Base-by-base conservation (phyloP, 768 basidiomycete species). In the Boletellus ananiceps region DNA sequence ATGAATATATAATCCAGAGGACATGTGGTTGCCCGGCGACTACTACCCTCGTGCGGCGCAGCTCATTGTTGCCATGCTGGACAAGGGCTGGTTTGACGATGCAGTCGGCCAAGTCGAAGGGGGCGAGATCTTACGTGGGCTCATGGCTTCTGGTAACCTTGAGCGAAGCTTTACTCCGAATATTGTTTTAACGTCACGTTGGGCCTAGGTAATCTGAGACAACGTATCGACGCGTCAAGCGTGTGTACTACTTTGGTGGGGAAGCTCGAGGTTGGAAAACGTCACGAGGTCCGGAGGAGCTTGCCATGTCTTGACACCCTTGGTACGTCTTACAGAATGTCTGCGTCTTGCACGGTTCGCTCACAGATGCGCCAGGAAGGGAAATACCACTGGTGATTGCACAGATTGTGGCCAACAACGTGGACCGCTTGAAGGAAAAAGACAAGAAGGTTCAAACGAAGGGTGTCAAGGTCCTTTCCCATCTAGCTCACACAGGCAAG, bases 251-350 rank as follows among this genome's bases (percentile, higher is more conserved):
- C 63, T 16, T 31, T 62, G 9, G 32, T 40, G 1, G 16, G 3
- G 19, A 62, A 62, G 39, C 35, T 63, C 13, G 46, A 32, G 4
- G 50, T 32, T 21, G 61, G 56, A 0, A 36, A 46, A 16, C 8
- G 47, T 6, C 49, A 52, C 11, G 61, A 58, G 27, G 50, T 50
- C 5, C 52, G 52, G 12, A 64, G 52, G 8, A 54, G 59, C 34
- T 32, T 64, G 21, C 50, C 64, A 5, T 55, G 44, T 14, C 47
- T 62, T 47, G 57, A 62, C 8, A 64, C 58, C 23, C 56, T 54
- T 31, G 45, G 62, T 64, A 32, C 13, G 55, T 41, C 8, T 25
- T 18, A 21, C 2, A 11, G 29, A 8, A 29, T 29, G 29, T 29
- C 29, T 9, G 29, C 4, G 11, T 11, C 11, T 9, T 29, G 7